These are phyloP conservation scores for Benincasa hispida DNA, from an alignment of 306 rosid species.

Conservation along the genomic window DNA sequence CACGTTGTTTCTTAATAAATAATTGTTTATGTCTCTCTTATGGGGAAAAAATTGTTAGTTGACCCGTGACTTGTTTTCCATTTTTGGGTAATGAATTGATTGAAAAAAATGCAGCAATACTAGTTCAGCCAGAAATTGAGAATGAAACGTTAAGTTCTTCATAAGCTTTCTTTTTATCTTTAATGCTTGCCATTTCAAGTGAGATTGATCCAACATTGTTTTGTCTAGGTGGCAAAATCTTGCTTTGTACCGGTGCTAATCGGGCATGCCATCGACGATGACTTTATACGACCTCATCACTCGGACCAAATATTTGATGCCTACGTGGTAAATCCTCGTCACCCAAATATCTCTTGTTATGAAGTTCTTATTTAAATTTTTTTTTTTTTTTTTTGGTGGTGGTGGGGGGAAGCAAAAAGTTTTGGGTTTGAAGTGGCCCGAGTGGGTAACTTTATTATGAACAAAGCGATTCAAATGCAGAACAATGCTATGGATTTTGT, in stretches of 20 bases:
- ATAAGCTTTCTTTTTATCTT: background rate
- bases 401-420: background rate
- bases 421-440: background rate
- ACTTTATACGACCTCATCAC: conserved; percentile 88
- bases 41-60: background rate
- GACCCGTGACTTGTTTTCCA: background rate
- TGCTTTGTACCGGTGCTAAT: conserved; percentile 74
- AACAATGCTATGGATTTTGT: background rate
- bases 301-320: conserved; percentile 72
- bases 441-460: background rate
- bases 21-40: background rate
- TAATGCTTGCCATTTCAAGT: conserved; percentile 2
- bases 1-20: background rate
- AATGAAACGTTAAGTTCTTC: background rate
- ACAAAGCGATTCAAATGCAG: background rate
- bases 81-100: background rate
- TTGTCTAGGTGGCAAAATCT: conserved; percentile 66
- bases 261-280: conserved; percentile 93
- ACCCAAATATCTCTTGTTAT: background rate
- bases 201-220: conserved; percentile 6
- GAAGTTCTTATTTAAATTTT: background rate
- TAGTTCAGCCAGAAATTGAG: background rate
- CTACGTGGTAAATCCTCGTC: conserved; percentile 52
- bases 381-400: background rate
- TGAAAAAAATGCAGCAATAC: background rate